Evolutionary conservation across 352 stramenopile genomes (phyloP), one percentile per base, ranked within the genome.

Genomic region (Globisporangium echinulatum): DNA sequence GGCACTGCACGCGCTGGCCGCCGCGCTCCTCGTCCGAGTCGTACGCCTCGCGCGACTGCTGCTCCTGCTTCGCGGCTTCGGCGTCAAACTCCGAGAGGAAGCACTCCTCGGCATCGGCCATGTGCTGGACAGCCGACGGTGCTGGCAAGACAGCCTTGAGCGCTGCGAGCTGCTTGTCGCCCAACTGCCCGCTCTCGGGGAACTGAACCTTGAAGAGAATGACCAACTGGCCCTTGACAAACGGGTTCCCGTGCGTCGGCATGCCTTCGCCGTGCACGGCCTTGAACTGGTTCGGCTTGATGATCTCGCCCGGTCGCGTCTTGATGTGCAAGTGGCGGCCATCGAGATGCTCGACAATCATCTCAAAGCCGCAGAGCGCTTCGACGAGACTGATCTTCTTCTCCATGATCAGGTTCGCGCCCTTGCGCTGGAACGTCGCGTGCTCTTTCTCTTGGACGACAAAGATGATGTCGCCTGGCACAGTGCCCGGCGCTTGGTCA

Each of bases 361-460:
- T 97, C 62, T 88, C 82, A 37, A 96, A 92, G 49, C 85, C 85
- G 63, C 74, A 87, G 0, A 99, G 75, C 37, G 96, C 93, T 74
- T 99, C 94, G 36, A 97, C 94, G 42, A 99, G 71, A 58, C 78
- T 92, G 54, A 99, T 82, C 63, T 97, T 96, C 71, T 98, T 98
- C 64, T 97, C 90, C 63, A 98, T 94, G 58, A 99, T 84, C 40
- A 99, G 78, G 82, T 99, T 98, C 52, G 90, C 87, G 39, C 96
- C 96, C 81, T 99, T 98, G 52, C 96, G 82, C 75, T 98, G 97
- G 76, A 99, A 99, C 13, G 92, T 79, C 15, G 76, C 63, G 67
- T 99, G 95, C 61, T 98, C 91, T 75, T 99, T 98, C 74, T 99
- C 93, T 75, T 99, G 92, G 48, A 99, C 82, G 52, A 99, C 89